A percentile compares a stretch with the other conserved stretches of the same genome.
Evolutionary conservation across 225 moss, liverwort and hornwort species (phyloP).

Genomic region (Ulota crispa): DNA sequence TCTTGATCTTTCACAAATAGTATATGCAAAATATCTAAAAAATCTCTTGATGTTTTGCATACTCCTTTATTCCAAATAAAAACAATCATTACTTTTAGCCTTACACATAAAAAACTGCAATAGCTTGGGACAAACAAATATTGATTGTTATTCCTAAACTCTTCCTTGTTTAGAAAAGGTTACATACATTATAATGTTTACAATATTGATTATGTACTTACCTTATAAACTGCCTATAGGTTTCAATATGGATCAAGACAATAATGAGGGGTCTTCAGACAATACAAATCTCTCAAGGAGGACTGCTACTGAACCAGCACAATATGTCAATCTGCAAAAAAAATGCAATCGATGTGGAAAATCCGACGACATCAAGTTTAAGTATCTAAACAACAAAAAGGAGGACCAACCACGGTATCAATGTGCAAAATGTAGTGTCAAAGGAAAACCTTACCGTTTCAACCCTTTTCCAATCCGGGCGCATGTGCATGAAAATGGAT

Average conservation of each 20-base stretch:
- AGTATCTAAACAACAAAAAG: conserved; percentile 13
- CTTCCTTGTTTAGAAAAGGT: too few relatives aligned
- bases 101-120: too few relatives aligned
- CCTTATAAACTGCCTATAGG: neutral
- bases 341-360: neutral
- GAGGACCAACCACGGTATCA: neutral
- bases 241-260: neutral
- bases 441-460: neutral
- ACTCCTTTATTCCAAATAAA: too few relatives aligned
- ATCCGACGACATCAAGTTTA: neutral
- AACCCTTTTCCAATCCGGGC: neutral
- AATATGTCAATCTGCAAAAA: fast-evolving
- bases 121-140: too few relatives aligned
- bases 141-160: too few relatives aligned
- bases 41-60: too few relatives aligned
- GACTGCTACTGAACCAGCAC: neutral
- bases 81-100: too few relatives aligned
- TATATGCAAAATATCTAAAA: too few relatives aligned
- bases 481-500: neutral
- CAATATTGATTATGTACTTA: neutral
- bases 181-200: neutral
- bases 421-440: neutral
- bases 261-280: neutral
- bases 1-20: too few relatives aligned
- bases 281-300: neutral